Evolutionary conservation across 2,329 filamentous ascomycete species (phyloP).

Genomic region (Xylariaceae sp.): DNA sequence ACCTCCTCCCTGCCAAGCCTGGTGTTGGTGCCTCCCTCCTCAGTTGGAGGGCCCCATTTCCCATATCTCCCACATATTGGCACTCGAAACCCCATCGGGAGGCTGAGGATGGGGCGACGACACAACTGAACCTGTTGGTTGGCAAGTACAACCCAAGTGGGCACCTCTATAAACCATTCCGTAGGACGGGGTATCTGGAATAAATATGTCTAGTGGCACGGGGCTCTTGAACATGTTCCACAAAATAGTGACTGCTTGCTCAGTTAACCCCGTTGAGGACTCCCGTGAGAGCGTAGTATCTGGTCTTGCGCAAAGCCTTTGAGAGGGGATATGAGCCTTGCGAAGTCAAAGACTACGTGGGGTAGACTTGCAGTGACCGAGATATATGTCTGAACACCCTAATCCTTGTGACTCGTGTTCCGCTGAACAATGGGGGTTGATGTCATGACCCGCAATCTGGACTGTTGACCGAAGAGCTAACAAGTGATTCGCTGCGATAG

Average conservation of each 20-base stretch:
- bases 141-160: constrained; percentile 7
- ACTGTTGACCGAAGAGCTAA: constrained; percentile 30
- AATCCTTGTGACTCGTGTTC: too few relatives aligned
- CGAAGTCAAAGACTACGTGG: background rate
- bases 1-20: background rate
- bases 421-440: too few relatives aligned
- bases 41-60: too few relatives aligned
- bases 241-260: too few relatives aligned
- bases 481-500: constrained; percentile 36
- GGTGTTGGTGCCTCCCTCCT: background rate
- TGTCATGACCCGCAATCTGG: too few relatives aligned
- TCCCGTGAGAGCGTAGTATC: too few relatives aligned
- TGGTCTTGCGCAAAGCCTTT: too few relatives aligned
- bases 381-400: too few relatives aligned
- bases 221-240: background rate
- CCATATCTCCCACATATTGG: constrained; percentile 1
- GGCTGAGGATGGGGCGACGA: background rate
- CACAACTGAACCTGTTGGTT: constrained; percentile 3
- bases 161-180: background rate
- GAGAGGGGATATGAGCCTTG: too few relatives aligned
- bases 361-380: constrained; percentile 1
- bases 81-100: background rate
- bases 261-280: too few relatives aligned
- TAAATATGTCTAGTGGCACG: too few relatives aligned
- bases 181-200: background rate